These are phyloP conservation scores for Clathrus columnatus DNA, from an alignment of 768 basidiomycete genomes.

Conservation along the genomic window DNA sequence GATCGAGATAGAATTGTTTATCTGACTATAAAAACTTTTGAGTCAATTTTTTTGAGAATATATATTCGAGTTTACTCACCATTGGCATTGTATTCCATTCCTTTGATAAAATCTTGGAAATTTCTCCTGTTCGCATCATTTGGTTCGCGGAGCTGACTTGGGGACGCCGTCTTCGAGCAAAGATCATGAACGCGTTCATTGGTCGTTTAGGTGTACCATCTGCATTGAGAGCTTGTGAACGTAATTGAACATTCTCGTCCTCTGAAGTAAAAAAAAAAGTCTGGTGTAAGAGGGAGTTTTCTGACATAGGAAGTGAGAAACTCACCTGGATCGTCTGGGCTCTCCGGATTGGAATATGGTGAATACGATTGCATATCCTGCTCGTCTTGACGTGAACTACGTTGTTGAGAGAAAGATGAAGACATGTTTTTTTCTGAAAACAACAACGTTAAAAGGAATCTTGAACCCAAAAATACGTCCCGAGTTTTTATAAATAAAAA, in stretches of 20 bases:
- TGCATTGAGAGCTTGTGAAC: conserved; percentile 71
- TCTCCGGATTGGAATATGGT: conserved; percentile 12
- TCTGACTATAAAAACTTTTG: conserved; percentile 40
- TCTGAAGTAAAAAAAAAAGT: conserved; percentile 11
- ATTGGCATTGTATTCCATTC: conserved; percentile 79
- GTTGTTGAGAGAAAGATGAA: neutral
- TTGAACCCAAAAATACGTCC: neutral
- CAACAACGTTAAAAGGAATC: no score
- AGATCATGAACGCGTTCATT: conserved; percentile 95
- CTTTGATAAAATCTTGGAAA: conserved; percentile 78
- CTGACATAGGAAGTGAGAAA: neutral
- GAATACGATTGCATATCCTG: neutral
- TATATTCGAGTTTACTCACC: conserved; percentile 32
- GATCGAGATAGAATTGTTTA: conserved; percentile 83
- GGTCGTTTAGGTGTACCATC: conserved; percentile 86
- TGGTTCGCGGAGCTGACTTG: conserved; percentile 84
- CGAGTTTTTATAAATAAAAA: neutral
- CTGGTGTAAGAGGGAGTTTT: neutral
- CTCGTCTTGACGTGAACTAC: neutral
- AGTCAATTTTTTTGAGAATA: neutral
- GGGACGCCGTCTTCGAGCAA: conserved; percentile 71
- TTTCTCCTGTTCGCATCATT: conserved; percentile 84
- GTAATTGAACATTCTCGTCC: conserved; percentile 41
- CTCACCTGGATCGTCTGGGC: conserved; percentile 34
- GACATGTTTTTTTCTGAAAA: neutral